These are phyloP conservation scores for Didymella exigua DNA, from an alignment of 2,329 filamentous ascomycete genomes.

Conservation along the genomic window DNA sequence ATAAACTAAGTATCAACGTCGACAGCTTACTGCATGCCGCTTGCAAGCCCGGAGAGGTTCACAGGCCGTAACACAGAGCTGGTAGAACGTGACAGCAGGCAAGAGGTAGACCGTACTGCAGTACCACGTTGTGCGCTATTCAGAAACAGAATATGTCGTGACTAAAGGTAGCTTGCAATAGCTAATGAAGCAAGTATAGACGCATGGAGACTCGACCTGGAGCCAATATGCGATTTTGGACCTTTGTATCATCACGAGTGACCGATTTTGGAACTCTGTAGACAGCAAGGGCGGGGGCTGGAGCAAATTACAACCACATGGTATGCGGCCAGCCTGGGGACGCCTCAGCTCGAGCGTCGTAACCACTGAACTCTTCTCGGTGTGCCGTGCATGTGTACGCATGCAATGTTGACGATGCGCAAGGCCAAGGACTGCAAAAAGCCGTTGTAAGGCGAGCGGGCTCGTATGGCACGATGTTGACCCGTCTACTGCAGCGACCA, in stretches of 20 bases:
- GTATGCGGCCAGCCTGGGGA: neutral
- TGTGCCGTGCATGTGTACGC: neutral
- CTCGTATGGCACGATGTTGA: neutral
- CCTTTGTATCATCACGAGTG: neutral
- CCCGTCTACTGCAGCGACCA: conserved; percentile 1
- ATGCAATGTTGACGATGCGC: neutral
- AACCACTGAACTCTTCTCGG: neutral
- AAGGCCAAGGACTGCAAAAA: neutral
- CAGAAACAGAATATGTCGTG: conserved; percentile 5
- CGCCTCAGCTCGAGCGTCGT: neutral
- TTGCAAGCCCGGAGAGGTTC: neutral
- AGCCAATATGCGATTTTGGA: neutral
- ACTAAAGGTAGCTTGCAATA: neutral
- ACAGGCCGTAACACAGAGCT: neutral
- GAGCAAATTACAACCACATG: neutral
- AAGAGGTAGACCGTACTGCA: neutral
- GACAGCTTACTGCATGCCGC: neutral
- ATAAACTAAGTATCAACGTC: too few species aligned
- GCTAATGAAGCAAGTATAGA: neutral
- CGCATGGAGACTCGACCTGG: neutral
- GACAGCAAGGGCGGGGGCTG: neutral
- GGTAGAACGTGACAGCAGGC: neutral
- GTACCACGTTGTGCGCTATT: conserved; percentile 4
- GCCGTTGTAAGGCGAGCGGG: neutral
- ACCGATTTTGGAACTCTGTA: neutral